These are phyloP conservation scores for Clausena lansium DNA, from an alignment of 345 rosid species.

Conservation along the genomic window DNA sequence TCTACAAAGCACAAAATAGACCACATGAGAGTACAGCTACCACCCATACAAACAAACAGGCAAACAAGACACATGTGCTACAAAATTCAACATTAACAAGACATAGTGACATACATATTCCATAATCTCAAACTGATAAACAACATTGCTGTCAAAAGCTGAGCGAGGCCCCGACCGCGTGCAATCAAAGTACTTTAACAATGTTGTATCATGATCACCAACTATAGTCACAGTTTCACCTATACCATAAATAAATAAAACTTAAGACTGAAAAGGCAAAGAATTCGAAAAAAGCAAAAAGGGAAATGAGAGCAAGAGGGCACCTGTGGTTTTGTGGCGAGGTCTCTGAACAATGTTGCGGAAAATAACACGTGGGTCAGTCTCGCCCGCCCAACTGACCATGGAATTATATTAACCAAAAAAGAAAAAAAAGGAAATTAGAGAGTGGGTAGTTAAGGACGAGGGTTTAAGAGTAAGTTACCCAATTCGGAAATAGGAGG, in stretches of 20 bases:
- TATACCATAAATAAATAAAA: constrained; percentile 21
- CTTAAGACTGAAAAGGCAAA: not conserved
- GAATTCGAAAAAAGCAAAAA: not conserved
- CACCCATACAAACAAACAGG: not conserved
- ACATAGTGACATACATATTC: constrained; percentile 63
- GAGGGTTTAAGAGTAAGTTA: constrained; percentile 42
- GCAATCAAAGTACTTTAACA: constrained; percentile 89
- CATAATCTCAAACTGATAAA: constrained; percentile 93
- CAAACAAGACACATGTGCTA: not conserved
- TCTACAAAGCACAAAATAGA: constrained; percentile 36
- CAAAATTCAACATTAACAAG: not conserved
- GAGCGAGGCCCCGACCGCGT: constrained; percentile 93
- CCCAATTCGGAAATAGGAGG: constrained; percentile 97
- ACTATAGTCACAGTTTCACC: constrained; percentile 92
- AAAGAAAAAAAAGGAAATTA: too few relatives aligned
- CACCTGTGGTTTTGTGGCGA: constrained; percentile 90
- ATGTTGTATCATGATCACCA: constrained; percentile 75
- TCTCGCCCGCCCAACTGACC: constrained; percentile 95
- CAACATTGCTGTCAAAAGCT: constrained; percentile 86
- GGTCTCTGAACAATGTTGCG: constrained; percentile 98
- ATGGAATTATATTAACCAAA: constrained; percentile 3
- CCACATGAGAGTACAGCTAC: not conserved
- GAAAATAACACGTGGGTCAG: constrained; percentile 84
- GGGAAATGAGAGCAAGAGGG: not conserved
- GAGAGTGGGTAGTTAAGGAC: not conserved